Base-by-base conservation (phyloP, 306 rosid species). In the Rosa chinensis region DNA sequence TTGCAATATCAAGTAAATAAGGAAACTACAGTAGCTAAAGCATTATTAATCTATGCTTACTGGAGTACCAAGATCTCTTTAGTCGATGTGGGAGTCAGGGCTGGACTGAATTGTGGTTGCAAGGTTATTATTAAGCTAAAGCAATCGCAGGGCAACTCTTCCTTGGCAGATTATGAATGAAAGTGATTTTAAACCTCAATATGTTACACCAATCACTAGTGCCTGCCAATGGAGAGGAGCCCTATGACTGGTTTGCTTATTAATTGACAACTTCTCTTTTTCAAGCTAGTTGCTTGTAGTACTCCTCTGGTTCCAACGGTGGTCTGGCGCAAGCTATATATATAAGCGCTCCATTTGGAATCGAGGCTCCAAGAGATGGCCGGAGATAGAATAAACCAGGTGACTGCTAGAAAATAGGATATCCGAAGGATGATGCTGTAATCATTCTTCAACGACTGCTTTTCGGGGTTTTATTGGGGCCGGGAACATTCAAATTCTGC, bases 71-170 rank as follows among this genome's bases (percentile, higher is more conserved):
- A 2, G 20, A 50, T 50, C 56, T 50, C 6, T 11, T 49, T 52
- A 13, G 20, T 17, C n/a, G 7, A 52, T 5, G 21, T 18, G 21
- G 59, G 20, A 14, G 5, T 52, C 59, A 52, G 21, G 23, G 59
- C 20, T 17, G 56, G 39, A 35, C 23, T 23, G 64, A 61, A 4
- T 44, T 10, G 40, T 5, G 40, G 18, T 11, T 10, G 39, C 66
- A n/a, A 5, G 39, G 40, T 37, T 5, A 32, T 32, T 32, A 32
- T 35, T 85, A 86, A 87, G 90, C 88, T 50, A 82, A 87, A 86
- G 75, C 80, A 80, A 81, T 85, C 83, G 74, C 49, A 84, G 93
- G 90, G 90, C 86, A 85, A 80, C 93, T 88, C 91, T 87, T 86
- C 85, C 70, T 86, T 88, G 93, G 90, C 91, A 79, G 67, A 80